Evolutionary conservation across 1,284 basidiomycete species (phyloP), one percentile per base, ranked within the genome.

Genomic region (Boletus smithii): DNA sequence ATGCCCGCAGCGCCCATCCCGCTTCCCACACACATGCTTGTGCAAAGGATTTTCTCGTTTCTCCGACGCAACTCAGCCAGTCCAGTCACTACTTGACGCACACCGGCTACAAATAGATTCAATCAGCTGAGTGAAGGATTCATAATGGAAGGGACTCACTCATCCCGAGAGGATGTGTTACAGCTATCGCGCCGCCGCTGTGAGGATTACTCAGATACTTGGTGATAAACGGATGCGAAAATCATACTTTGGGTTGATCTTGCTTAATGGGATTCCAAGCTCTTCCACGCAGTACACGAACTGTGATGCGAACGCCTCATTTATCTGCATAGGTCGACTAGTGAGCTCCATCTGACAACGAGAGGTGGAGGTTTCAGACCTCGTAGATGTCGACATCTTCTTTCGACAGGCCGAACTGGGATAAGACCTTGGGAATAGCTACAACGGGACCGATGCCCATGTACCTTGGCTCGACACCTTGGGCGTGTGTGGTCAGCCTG

Each of bases 311-410:
- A 89, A 89, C 1, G 89, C 89, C 66, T 91, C 89, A 56, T 91
- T 92, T 56, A 89, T 88, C 86, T 88, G 48, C 26, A 26, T 4
- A 17, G 30, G 41, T 17, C 8, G 3, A 31, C 8, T 16, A 8
- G 26, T 42, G 14, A 50, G 23, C 27, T 38, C 5, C 30, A 32
- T 8, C 22, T 20, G 8, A 18, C 46, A 32, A 46, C 9, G 18
- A 60, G 43, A 74, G 56, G 22, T 68, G 57, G 69, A 69, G 49
- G 65, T 47, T 23, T 64, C 62, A 57, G 64, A 83, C 88, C 75
- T 97, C 94, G 67, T 79, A 97, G 40, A 95, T 74, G 61, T 97
- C 90, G 45, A 97, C 78, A 49, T 97, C 92, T 52, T 90, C 84
- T 62, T 87, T 87, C 26, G 72, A 73, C 60, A 97, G 70, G 14